Percentiles rank a stretch among this genome's conserved stretches.
phyloP scores from a whole-genome alignment of 2,329 filamentous ascomycete species.

The Phialophora expanda region DNA sequence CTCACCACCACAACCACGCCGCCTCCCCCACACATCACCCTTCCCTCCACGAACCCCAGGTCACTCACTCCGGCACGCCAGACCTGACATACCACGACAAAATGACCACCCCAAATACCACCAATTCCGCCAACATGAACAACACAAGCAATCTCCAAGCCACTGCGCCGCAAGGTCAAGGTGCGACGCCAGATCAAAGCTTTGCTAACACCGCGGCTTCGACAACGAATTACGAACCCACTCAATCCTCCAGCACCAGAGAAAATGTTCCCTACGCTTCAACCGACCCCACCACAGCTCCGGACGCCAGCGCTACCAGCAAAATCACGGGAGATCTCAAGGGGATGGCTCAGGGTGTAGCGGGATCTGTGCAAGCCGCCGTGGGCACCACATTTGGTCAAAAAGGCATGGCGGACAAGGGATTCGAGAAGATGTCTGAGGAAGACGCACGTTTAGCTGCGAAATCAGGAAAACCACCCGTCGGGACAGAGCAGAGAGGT shows the following conservation, averaged over 20 bases:
- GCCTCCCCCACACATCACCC: constrained; percentile 3
- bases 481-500: constrained; percentile 28
- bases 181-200: background rate
- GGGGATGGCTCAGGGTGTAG: constrained; percentile 34
- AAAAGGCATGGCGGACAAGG: constrained; percentile 34
- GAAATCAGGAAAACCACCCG: constrained; percentile 35
- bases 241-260: background rate
- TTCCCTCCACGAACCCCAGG: background rate
- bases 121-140: background rate
- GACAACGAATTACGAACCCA: background rate
- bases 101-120: background rate
- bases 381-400: constrained; percentile 32
- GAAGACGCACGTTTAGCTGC: constrained; percentile 35
- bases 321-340: constrained; percentile 35
- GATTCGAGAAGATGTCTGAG: constrained; percentile 37
- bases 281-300: constrained; percentile 31
- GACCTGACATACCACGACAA: background rate
- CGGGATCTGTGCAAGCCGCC: constrained; percentile 33
- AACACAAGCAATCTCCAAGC: constrained; percentile 3
- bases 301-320: constrained; percentile 20
- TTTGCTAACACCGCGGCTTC: background rate
- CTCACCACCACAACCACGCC: constrained; percentile 2
- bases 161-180: background rate
- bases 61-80: background rate
- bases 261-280: constrained; percentile 12